Percentiles rank a stretch among this genome's conserved stretches.
These are phyloP conservation scores for Rhodotorula sp. DNA, from an alignment of 1,284 basidiomycete genomes.

Conservation along the genomic window DNA sequence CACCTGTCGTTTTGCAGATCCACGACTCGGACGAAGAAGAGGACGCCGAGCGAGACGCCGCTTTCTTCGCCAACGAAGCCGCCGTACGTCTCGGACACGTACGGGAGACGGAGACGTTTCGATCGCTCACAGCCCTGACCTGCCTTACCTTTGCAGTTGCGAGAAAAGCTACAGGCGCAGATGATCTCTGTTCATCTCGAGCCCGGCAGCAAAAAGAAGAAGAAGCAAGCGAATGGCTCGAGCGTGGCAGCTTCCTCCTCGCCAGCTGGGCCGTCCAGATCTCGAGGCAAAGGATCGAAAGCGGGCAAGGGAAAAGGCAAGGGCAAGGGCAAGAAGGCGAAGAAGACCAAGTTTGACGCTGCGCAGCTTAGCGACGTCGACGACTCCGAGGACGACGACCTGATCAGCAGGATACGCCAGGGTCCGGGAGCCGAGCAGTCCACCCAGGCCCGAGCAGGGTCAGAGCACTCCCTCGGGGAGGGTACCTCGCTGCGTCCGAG, in stretches of 20 bases:
- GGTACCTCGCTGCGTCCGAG: background rate
- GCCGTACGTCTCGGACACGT: conserved; percentile 50
- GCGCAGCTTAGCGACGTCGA: conserved; percentile 33
- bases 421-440: background rate
- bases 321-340: conserved; percentile 13
- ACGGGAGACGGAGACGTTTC: conserved; percentile 47
- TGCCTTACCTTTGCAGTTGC: conserved; percentile 9
- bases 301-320: conserved; percentile 2
- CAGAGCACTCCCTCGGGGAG: background rate
- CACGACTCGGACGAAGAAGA: conserved; percentile 78
- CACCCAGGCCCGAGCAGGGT: background rate
- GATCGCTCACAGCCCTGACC: too few species aligned
- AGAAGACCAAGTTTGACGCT: conserved; percentile 12
- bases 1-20: conserved; percentile 2
- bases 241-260: background rate
- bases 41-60: conserved; percentile 56
- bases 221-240: background rate
- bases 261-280: background rate
- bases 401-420: conserved; percentile 19
- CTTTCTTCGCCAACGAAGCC: conserved; percentile 74
- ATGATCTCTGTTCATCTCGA: conserved; percentile 8
- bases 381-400: conserved; percentile 21
- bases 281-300: conserved; percentile 1
- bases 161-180: conserved; percentile 29
- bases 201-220: conserved; percentile 21